Conservation (phyloP, 2,329 filamentous ascomycete species). For the Fusarium drepaniforme region DNA sequence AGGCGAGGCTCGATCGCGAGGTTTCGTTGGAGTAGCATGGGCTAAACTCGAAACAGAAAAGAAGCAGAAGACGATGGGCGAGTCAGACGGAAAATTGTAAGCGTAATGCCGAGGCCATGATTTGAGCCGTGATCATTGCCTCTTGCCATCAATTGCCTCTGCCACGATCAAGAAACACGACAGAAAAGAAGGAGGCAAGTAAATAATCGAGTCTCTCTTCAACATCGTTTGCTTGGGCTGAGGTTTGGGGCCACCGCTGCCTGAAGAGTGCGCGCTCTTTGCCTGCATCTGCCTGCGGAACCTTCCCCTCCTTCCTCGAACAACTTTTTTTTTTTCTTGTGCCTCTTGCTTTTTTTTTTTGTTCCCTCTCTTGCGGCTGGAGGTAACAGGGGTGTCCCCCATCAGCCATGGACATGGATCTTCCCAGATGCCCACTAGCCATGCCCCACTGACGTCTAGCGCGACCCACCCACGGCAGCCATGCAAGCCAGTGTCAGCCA, state of each 20-base stretch:
- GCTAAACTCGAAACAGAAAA: conserved; percentile 37
- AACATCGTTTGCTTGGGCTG: background rate
- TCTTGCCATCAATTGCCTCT: conserved; percentile 5
- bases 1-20: conserved; percentile 32
- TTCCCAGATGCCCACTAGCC: conserved; percentile 26
- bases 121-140: conserved; percentile 11
- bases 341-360: conserved; percentile 22
- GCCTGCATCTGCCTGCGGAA: conserved; percentile 19
- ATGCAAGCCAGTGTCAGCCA: conserved; percentile 50
- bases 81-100: conserved; percentile 37
- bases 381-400: conserved; percentile 12
- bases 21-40: background rate
- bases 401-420: conserved; percentile 29
- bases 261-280: conserved; percentile 28
- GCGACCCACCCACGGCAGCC: conserved; percentile 50
- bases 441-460: conserved; percentile 48
- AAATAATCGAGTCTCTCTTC: background rate
- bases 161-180: background rate
- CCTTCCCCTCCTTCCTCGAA: conserved; percentile 6
- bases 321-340: conserved; percentile 12
- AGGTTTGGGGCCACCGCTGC: conserved; percentile 20
- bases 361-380: conserved; percentile 32
- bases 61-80: conserved; percentile 36
- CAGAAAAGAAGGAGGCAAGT: background rate
- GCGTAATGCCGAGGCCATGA: conserved; percentile 23